Evolutionary conservation across 176 grass and related monocot species (phyloP).

Genomic region (Lolium multiflorum): DNA sequence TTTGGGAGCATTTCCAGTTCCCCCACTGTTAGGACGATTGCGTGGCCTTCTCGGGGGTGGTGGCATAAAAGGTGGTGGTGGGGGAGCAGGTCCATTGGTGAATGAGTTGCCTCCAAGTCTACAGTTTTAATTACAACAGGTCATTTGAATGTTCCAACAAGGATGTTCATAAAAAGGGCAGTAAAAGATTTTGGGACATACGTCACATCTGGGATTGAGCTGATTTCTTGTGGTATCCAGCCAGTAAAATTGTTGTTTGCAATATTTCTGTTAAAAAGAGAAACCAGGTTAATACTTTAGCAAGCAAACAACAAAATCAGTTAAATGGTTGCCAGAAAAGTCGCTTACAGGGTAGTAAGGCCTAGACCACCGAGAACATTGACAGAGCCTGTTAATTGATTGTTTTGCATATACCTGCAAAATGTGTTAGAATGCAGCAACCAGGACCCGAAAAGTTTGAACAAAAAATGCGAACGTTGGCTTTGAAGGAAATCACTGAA

Average conservation of each 20-base stretch:
- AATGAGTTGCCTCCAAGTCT: slow-evolving; percentile 94
- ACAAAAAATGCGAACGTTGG: background rate
- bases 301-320: slow-evolving; percentile 30
- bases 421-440: slow-evolving; percentile 33
- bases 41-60: slow-evolving; percentile 67
- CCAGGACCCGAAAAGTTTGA: slow-evolving; percentile 39
- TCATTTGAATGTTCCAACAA: slow-evolving; percentile 37
- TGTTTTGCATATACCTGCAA: slow-evolving; percentile 93
- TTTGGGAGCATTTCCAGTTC: slow-evolving; percentile 51
- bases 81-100: slow-evolving; percentile 74
- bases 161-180: slow-evolving; percentile 1
- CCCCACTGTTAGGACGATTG: slow-evolving; percentile 43
- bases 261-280: slow-evolving; percentile 72
- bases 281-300: background rate
- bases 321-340: background rate
- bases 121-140: slow-evolving; percentile 48
- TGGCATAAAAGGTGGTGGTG: slow-evolving; percentile 78
- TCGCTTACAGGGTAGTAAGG: slow-evolving; percentile 88
- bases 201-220: slow-evolving; percentile 85
- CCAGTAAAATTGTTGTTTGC: slow-evolving; percentile 95
- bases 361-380: slow-evolving; percentile 72
- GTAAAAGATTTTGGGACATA: slow-evolving; percentile 46
- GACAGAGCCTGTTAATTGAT: slow-evolving; percentile 85
- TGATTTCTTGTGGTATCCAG: slow-evolving; percentile 92
- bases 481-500: slow-evolving; percentile 27